Evolutionary conservation across 2,329 filamentous ascomycete species (phyloP).

Genomic region (Penicillium sp.): DNA sequence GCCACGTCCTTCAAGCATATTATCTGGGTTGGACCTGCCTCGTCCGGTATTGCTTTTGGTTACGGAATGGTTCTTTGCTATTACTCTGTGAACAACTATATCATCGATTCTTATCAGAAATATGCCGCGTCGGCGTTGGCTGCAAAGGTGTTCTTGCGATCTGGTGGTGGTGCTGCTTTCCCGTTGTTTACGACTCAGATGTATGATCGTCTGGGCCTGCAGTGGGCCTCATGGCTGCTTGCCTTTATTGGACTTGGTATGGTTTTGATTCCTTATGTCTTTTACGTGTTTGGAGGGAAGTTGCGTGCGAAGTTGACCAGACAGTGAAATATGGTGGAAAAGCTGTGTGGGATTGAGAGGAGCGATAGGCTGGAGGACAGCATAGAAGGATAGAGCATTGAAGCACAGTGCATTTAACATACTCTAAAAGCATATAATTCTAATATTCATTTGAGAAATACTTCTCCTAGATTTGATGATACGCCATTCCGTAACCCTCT

Average conservation of each 20-base stretch:
- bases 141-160: conserved; percentile 50
- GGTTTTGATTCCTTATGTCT: conserved; percentile 25
- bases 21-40: conserved; percentile 57
- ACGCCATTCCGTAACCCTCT: too few relatives aligned
- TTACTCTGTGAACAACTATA: conserved; percentile 72
- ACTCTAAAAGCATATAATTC: background rate
- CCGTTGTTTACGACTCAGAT: conserved; percentile 78
- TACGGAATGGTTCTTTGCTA: conserved; percentile 80
- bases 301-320: conserved; percentile 17
- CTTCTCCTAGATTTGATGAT: too few relatives aligned
- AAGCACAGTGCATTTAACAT: background rate
- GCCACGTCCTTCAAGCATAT: conserved; percentile 62
- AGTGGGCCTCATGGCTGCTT: conserved; percentile 71
- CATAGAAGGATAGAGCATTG: background rate
- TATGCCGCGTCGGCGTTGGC: conserved; percentile 48
- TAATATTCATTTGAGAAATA: background rate
- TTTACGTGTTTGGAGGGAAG: conserved; percentile 20
- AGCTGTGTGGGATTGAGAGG: background rate
- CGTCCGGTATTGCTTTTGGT: conserved; percentile 67
- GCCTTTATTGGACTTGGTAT: conserved; percentile 53
- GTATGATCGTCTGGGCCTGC: conserved; percentile 68
- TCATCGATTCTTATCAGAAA: conserved; percentile 62
- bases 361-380: background rate
- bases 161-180: conserved; percentile 68
- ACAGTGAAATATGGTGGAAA: background rate